A percentile compares a stretch with the other conserved stretches of the same genome.
These are phyloP conservation scores for Rhodotorula diobovata DNA, from an alignment of 768 basidiomycete genomes.

Conservation along the genomic window DNA sequence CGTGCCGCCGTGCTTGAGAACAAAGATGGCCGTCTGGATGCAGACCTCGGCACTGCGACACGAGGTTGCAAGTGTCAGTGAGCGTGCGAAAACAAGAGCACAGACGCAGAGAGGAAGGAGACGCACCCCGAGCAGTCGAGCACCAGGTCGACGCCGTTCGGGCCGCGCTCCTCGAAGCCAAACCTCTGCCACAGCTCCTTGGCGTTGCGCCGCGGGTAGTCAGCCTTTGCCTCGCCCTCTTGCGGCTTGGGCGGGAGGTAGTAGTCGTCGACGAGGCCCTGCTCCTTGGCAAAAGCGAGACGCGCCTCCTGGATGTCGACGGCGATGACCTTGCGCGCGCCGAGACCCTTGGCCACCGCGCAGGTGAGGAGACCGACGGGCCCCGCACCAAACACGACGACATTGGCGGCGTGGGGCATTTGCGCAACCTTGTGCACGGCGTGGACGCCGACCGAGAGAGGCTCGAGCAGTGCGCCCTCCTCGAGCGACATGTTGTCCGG, in stretches of 20 bases:
- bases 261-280: slow-evolving; percentile 62
- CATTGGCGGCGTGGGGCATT: slow-evolving; percentile 67
- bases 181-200: slow-evolving; percentile 62
- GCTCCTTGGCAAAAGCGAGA: slow-evolving; percentile 77
- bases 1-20: slow-evolving; percentile 69
- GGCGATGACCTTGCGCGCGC: slow-evolving; percentile 75
- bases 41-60: slow-evolving; percentile 67
- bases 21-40: slow-evolving; percentile 74
- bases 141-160: slow-evolving; percentile 71
- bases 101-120: slow-evolving; percentile 56
- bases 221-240: slow-evolving; percentile 62
- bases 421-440: slow-evolving; percentile 72
- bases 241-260: slow-evolving; percentile 60
- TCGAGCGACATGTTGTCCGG: slow-evolving; percentile 76
- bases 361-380: slow-evolving; percentile 79
- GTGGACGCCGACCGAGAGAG: slow-evolving; percentile 86
- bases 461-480: slow-evolving; percentile 97
- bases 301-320: slow-evolving; percentile 62
- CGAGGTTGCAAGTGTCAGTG: neutral
- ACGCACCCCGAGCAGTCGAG: slow-evolving; percentile 75
- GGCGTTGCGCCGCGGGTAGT: slow-evolving; percentile 59
- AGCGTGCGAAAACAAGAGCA: slow-evolving; percentile 64
- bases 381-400: slow-evolving; percentile 79
- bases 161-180: slow-evolving; percentile 66
- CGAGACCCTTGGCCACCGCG: slow-evolving; percentile 92